phyloP scores from a whole-genome alignment of 768 basidiomycete genomes.

The Roridomyces roridus region DNA sequence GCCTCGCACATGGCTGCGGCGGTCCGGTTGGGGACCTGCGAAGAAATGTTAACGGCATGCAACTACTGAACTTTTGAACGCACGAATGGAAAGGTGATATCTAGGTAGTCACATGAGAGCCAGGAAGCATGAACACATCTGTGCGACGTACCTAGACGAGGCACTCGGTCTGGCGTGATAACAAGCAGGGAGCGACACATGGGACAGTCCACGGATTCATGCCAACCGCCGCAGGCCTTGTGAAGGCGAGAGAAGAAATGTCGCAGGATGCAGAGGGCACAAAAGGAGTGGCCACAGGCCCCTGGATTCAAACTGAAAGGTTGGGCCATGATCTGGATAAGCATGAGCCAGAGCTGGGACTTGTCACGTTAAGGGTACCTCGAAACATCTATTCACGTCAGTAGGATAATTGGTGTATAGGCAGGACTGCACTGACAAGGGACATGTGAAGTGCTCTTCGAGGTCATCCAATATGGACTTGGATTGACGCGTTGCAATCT shows the following conservation, averaged over 20 bases:
- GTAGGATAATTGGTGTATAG: no score
- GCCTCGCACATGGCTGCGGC: slow-evolving; percentile 57
- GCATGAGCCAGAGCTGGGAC: no score
- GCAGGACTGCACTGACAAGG: slow-evolving; percentile 68
- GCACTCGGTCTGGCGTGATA: slow-evolving; percentile 56
- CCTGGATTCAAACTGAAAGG: slow-evolving; percentile 62
- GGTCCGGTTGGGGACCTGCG: slow-evolving; percentile 57
- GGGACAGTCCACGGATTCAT: slow-evolving; percentile 70
- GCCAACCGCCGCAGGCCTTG: slow-evolving; percentile 68
- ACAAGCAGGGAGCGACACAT: slow-evolving; percentile 64
- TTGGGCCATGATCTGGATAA: slow-evolving; percentile 66
- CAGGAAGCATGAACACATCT: not conserved
- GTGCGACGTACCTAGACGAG: slow-evolving; percentile 41
- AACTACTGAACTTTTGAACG: not conserved
- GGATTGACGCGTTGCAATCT: slow-evolving; percentile 47
- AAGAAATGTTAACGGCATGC: not conserved
- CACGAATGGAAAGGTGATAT: slow-evolving; percentile 62
- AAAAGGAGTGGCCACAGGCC: slow-evolving; percentile 73
- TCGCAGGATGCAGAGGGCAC: slow-evolving; percentile 67
- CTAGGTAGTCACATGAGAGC: not conserved
- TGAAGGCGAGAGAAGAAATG: slow-evolving; percentile 76
- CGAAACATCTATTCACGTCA: no score
- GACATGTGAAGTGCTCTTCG: slow-evolving; percentile 70
- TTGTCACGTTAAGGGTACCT: no score
- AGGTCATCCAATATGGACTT: slow-evolving; percentile 54